These are phyloP conservation scores for Toxoplasma gondii DNA, from an alignment of 169 alveolate species.

Conservation along the genomic window DNA sequence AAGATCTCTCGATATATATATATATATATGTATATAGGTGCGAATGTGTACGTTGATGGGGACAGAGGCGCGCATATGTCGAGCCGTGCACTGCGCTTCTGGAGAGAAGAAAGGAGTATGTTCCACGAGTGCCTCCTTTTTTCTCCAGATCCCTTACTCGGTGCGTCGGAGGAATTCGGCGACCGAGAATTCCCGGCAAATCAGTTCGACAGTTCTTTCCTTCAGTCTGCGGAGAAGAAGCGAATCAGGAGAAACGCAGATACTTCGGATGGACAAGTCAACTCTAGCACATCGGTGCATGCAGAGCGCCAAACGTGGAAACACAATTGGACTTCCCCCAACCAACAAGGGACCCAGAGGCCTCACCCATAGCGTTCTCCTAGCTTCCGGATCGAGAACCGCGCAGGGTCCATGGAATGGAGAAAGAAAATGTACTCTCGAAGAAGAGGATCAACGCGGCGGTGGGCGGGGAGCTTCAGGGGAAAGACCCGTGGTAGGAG, in stretches of 20 bases:
- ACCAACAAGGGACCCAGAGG: no score
- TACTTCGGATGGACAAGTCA: no score
- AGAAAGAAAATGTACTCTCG: conserved; percentile 84
- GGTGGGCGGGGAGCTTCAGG: conserved; percentile 62
- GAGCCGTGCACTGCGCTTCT: no score
- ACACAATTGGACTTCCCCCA: no score
- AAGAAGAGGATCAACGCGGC: conserved; percentile 81
- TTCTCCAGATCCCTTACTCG: not conserved
- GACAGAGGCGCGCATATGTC: no score
- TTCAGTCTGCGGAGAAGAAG: conserved; percentile 14
- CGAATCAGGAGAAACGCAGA: not conserved
- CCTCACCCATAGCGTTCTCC: conserved; percentile 81
- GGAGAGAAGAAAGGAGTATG: not conserved
- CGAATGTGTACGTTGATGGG: no score
- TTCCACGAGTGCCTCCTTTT: not conserved
- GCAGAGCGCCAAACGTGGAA: no score
- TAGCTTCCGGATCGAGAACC: conserved; percentile 81
- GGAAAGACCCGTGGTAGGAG: conserved; percentile 85
- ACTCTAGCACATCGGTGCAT: no score
- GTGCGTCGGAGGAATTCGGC: conserved; percentile 36
- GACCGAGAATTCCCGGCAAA: conserved; percentile 51
- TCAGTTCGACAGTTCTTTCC: conserved; percentile 58
- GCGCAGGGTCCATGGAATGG: conserved; percentile 83
- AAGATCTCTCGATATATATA: no score
- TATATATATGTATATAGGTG: no score